These are phyloP conservation scores for Coniochaeta pulveracea DNA, from an alignment of 2,329 filamentous ascomycete species.

Conservation along the genomic window DNA sequence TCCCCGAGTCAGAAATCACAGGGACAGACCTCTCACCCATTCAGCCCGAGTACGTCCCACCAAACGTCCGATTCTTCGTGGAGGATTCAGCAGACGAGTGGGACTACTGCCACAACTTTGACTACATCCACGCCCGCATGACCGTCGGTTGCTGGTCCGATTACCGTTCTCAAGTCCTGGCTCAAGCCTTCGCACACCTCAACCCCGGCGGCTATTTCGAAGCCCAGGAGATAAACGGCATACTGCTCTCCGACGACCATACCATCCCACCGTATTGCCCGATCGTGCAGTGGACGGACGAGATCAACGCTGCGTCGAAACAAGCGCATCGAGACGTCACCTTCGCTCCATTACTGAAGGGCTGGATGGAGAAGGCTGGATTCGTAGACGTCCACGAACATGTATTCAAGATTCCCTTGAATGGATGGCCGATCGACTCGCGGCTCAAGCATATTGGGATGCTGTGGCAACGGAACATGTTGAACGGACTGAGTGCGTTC, in stretches of 20 bases:
- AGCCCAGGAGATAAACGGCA: conserved; percentile 33
- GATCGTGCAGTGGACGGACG: conserved; percentile 11
- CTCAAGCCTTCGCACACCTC: conserved; percentile 36
- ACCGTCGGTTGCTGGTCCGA: conserved; percentile 37
- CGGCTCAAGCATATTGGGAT: conserved; percentile 19
- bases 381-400: conserved; percentile 19
- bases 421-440: conserved; percentile 19
- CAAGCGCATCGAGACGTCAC: conserved; percentile 10
- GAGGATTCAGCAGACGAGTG: conserved; percentile 51
- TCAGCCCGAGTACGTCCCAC: conserved; percentile 53
- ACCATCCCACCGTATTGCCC: conserved; percentile 10
- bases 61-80: conserved; percentile 64
- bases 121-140: conserved; percentile 41
- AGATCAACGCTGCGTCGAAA: conserved; percentile 10
- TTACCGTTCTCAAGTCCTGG: conserved; percentile 36
- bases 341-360: conserved; percentile 10
- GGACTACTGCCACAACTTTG: conserved; percentile 41
- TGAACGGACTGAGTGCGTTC: conserved; percentile 19
- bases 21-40: conserved; percentile 60
- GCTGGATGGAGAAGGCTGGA: conserved; percentile 16
- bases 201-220: conserved; percentile 43
- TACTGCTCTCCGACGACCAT: conserved; percentile 14
- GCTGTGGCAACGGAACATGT: conserved; percentile 17
- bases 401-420: conserved; percentile 20
- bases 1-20: conserved; percentile 44